A percentile compares a stretch with the other conserved stretches of the same genome.
phyloP scores from a whole-genome alignment of 2,329 filamentous ascomycete species.

The Aspergillus puulaauensis region DNA sequence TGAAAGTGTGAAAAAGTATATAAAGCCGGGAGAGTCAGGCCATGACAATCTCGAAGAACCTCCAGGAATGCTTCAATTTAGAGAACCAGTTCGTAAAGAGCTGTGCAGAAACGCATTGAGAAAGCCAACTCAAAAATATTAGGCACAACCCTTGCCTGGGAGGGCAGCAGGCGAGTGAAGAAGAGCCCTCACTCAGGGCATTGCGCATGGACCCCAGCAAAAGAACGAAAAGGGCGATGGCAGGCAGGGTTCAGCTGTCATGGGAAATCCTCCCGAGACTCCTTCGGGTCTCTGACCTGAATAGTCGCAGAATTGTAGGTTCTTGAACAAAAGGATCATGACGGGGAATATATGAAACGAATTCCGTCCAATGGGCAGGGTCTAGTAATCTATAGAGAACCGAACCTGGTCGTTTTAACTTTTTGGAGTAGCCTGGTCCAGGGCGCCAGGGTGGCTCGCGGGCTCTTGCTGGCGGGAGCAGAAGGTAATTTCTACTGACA shows the following conservation, averaged over 20 bases:
- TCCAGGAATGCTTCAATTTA: too few relatives aligned
- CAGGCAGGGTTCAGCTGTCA: neutral
- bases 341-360: conserved; percentile 17
- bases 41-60: too few relatives aligned
- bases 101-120: neutral
- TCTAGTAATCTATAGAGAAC: neutral
- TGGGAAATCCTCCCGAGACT: neutral
- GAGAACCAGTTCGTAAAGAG: too few relatives aligned
- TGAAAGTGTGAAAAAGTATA: too few relatives aligned
- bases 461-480: too few relatives aligned
- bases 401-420: neutral
- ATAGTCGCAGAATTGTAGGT: conserved; percentile 9
- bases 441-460: neutral
- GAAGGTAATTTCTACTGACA: neutral
- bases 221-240: neutral
- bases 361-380: conserved; percentile 14
- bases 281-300: neutral
- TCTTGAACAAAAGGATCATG: neutral
- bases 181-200: neutral
- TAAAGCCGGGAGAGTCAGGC: too few relatives aligned
- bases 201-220: neutral
- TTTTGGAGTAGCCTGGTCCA: neutral
- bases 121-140: neutral
- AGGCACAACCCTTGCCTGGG: neutral
- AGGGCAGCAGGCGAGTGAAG: neutral